Evolutionary conservation across 2,329 filamentous ascomycete genomes (phyloP).

Genomic region (Immersiporthe knoxdaviesiana): DNA sequence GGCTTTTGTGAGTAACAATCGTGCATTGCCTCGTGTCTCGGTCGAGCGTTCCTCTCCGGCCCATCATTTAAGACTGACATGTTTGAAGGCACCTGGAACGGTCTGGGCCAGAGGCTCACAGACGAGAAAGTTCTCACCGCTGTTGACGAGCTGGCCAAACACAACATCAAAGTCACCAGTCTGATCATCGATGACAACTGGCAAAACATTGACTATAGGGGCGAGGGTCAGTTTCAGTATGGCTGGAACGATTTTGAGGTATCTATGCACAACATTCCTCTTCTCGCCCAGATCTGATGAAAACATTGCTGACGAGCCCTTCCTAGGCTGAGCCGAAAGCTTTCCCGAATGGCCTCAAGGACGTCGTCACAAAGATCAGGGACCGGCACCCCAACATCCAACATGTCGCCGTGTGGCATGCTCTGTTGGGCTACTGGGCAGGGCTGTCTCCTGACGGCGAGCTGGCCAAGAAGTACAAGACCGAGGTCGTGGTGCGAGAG

Average conservation of each 20-base stretch:
- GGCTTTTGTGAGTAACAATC: conserved; percentile 70
- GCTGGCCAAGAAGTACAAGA: conserved; percentile 79
- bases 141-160: conserved; percentile 69
- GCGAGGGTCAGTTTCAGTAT: conserved; percentile 57
- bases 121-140: conserved; percentile 79
- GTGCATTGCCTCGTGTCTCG: not conserved
- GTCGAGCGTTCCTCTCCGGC: conserved; percentile 15
- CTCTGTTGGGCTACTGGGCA: conserved; percentile 86
- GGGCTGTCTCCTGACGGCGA: conserved; percentile 76
- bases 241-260: conserved; percentile 81
- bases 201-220: conserved; percentile 70
- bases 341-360: conserved; percentile 80
- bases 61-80: not conserved
- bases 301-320: not conserved
- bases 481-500: conserved; percentile 59
- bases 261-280: not conserved
- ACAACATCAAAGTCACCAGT: conserved; percentile 77
- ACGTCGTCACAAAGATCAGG: conserved; percentile 71
- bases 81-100: conserved; percentile 81
- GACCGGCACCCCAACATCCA: conserved; percentile 71
- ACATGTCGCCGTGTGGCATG: conserved; percentile 94
- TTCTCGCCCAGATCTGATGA: not conserved
- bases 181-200: conserved; percentile 98
- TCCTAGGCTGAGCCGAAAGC: conserved; percentile 67
- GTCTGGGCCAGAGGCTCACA: conserved; percentile 79